phyloP scores from a whole-genome alignment of 257 asterid species.

The Gentiana macrophylla region DNA sequence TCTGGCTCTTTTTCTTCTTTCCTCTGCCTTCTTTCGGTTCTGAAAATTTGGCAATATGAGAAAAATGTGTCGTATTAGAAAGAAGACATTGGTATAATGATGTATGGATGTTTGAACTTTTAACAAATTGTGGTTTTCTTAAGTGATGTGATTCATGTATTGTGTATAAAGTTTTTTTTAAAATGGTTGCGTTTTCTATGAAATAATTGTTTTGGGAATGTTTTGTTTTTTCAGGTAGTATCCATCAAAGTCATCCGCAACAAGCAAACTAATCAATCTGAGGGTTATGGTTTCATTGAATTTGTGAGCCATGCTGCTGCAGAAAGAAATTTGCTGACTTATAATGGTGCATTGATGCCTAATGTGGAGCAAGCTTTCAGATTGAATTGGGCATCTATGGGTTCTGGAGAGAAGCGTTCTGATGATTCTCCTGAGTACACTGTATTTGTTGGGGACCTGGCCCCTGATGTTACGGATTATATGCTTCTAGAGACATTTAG shows the following conservation, averaged over 20 bases:
- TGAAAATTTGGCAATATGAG: no score
- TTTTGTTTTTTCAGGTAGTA: conserved; percentile 33
- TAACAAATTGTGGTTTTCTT: no score
- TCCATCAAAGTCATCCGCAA: conserved; percentile 74
- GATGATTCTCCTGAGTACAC: conserved; percentile 74
- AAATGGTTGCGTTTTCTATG: no score
- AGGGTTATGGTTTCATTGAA: conserved; percentile 88
- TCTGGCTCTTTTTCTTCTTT: no score
- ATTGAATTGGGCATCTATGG: conserved; percentile 94
- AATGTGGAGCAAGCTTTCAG: conserved; percentile 63
- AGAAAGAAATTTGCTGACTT: conserved; percentile 54
- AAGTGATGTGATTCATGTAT: no score
- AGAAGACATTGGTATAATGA: no score
- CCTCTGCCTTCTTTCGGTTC: no score
- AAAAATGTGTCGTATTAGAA: no score
- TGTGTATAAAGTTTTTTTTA: no score
- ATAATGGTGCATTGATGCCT: conserved; percentile 73
- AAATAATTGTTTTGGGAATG: no score
- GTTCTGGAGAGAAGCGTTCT: conserved; percentile 75
- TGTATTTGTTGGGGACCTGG: conserved; percentile 87
- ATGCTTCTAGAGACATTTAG: conserved; percentile 84
- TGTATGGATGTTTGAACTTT: no score
- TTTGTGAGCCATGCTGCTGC: conserved; percentile 85
- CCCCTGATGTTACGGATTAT: conserved; percentile 87
- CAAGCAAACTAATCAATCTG: conserved; percentile 70